These are phyloP conservation scores for Ramaria rubella DNA, from an alignment of 768 basidiomycete genomes.

Conservation along the genomic window DNA sequence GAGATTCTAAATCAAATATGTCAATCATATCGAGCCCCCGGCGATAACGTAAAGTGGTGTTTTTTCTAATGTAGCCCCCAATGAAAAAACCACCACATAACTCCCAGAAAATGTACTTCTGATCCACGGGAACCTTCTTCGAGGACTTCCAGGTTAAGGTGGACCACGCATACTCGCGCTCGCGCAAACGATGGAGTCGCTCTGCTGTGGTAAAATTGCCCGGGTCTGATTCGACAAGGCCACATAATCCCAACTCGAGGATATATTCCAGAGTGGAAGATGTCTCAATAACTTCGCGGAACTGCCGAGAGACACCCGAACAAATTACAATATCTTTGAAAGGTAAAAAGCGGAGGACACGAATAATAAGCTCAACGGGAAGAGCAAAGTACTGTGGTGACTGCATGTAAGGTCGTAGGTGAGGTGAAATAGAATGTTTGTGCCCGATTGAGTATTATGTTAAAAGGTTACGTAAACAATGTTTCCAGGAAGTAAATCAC, in stretches of 20 bases:
- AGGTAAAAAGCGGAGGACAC: conserved; percentile 1
- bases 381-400: background rate
- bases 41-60: background rate
- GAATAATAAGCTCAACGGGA: conserved; percentile 7
- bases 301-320: conserved; percentile 6
- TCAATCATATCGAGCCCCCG: conserved; percentile 5
- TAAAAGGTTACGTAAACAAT: no score
- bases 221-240: background rate
- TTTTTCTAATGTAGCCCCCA: background rate
- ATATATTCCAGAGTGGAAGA: conserved; percentile 5
- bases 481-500: no score
- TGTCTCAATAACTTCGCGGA: conserved; percentile 2
- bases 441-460: no score
- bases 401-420: no score
- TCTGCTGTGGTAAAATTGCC: background rate
- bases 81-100: conserved; percentile 1
- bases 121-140: background rate
- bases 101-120: conserved; percentile 6
- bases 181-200: background rate
- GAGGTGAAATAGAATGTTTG: no score
- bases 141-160: background rate
- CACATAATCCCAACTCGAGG: conserved; percentile 7
- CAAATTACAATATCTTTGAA: conserved; percentile 8
- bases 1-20: background rate
- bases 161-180: conserved; percentile 7